Base-by-base conservation (phyloP, 192 early-diverging fungal genomes). In the Coemansia sp. region DNA sequence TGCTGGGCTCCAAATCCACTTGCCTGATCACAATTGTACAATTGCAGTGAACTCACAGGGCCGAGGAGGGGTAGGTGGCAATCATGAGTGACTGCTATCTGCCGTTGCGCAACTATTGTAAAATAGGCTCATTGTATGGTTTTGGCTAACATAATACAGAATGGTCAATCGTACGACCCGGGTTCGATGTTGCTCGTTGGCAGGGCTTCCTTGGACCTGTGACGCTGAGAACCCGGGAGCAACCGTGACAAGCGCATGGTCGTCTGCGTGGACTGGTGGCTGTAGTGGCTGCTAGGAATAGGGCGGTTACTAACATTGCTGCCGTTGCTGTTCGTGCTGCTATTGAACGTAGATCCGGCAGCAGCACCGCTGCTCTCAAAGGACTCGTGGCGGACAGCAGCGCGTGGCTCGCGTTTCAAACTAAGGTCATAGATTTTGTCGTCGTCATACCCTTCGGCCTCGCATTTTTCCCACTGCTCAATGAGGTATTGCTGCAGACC, bases 401-500 rank as follows among this genome's bases (percentile, higher is more conserved):
- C 78, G 4, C 80, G 56, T 0, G 80, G 80, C 53, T 81, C 80
- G 19, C 73, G 54, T 8, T 55, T 34, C 36, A 81, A 43, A 17
- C 80, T 81, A 41, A 81, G 54, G 6, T 43, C 53, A 18, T 81
- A 81, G 9, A 81, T 70, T 29, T 60, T 72, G 21, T 81, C 80
- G 33, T 81, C 80, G 50, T 77, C 74, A 22, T 71, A 76, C 0
- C 68, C 63, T n/a, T 67, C 66, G 0, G 41, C 50, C 29, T 70
- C 68, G 24, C 62, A 67, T 34, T 27, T 33, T n/a, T 67, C 67
- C 72, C 76, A 80, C 42, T 80, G 68, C 41, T 76, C 76, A 35
- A 83, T 72, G 24, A 83, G 54, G 24, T 72, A 80, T 52, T 70
- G 66, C 58, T 80, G 76, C 15, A 83, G 42, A 0, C 73, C 81